Conservation (phyloP, 2,329 filamentous ascomycete genomes). For the Phaeosphaeriaceae sp. region DNA sequence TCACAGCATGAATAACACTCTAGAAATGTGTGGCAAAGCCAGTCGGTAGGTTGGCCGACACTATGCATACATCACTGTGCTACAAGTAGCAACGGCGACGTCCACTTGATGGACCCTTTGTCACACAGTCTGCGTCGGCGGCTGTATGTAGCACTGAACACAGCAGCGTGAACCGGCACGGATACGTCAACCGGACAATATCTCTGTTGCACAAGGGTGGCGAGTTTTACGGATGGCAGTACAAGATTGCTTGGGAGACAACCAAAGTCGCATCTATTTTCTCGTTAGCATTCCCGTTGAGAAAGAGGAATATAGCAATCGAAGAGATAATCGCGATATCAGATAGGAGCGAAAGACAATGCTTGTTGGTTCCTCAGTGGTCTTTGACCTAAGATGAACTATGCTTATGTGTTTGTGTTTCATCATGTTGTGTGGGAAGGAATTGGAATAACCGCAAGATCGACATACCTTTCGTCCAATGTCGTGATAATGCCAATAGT, state of each 20-base stretch:
- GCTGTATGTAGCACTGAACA: slow-evolving; percentile 13
- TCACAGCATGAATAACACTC: neutral
- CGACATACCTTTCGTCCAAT: slow-evolving; percentile 29
- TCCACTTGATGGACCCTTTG: slow-evolving; percentile 11
- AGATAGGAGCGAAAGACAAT: slow-evolving; percentile 56
- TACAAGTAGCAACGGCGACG: slow-evolving; percentile 8
- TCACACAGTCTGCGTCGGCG: slow-evolving; percentile 24
- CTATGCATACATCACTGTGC: slow-evolving; percentile 24
- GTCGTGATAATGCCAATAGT: neutral
- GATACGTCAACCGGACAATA: slow-evolving; percentile 16
- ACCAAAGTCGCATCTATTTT: neutral
- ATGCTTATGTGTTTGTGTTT: slow-evolving; percentile 50
- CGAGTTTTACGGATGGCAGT: slow-evolving; percentile 1
- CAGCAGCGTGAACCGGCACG: slow-evolving; percentile 10
- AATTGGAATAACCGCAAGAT: slow-evolving; percentile 7
- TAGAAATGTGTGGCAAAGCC: neutral
- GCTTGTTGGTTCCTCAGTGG: slow-evolving; percentile 50
- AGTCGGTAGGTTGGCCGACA: neutral
- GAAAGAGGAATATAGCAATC: neutral
- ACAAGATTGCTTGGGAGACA: neutral
- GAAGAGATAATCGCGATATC: slow-evolving; percentile 20
- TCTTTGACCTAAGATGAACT: slow-evolving; percentile 53
- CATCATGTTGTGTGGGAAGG: slow-evolving; percentile 39
- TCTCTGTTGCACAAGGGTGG: slow-evolving; percentile 8
- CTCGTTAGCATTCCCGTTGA: slow-evolving; percentile 1